phyloP scores from a whole-genome alignment of 305 asterid species.

The Fraxinus angustifolia region DNA sequence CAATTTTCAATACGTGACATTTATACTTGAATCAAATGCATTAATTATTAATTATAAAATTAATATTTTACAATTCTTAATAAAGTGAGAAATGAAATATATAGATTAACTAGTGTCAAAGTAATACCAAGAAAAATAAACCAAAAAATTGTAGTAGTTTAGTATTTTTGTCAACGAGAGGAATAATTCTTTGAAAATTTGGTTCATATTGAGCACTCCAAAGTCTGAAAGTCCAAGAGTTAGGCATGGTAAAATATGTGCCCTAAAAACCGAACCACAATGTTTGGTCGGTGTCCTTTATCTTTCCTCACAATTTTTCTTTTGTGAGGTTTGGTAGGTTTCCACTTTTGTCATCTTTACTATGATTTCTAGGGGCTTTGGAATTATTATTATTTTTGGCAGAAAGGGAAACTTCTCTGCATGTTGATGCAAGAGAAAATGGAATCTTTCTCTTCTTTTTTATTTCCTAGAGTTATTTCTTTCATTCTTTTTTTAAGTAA shows the following conservation, averaged over 20 bases:
- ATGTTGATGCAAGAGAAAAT: not conserved
- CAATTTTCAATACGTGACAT: not conserved
- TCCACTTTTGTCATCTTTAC: conserved; percentile 32
- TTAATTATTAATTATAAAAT: too few relatives aligned
- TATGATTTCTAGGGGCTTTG: conserved; percentile 23
- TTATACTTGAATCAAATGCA: not conserved
- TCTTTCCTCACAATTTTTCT: not conserved
- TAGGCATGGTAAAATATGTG: conserved; percentile 21
- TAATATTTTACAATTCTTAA: not conserved
- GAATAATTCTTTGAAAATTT: not conserved
- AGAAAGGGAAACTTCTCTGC: not conserved
- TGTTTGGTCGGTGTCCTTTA: conserved; percentile 31
- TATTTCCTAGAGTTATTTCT: not conserved
- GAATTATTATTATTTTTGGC: not conserved
- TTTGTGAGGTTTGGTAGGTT: conserved; percentile 6
- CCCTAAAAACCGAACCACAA: conserved; percentile 27
- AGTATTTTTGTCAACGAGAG: not conserved
- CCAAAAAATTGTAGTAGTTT: not conserved
- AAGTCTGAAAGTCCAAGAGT: conserved; percentile 18
- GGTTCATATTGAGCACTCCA: not conserved
- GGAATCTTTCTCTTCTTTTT: not conserved
- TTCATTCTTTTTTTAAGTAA: not conserved
- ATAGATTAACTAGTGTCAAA: not conserved
- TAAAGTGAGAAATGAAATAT: not conserved
- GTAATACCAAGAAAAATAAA: too few relatives aligned